These are phyloP conservation scores for Exutisphaerella laricina DNA, from an alignment of 2,329 filamentous ascomycete species.

Conservation along the genomic window DNA sequence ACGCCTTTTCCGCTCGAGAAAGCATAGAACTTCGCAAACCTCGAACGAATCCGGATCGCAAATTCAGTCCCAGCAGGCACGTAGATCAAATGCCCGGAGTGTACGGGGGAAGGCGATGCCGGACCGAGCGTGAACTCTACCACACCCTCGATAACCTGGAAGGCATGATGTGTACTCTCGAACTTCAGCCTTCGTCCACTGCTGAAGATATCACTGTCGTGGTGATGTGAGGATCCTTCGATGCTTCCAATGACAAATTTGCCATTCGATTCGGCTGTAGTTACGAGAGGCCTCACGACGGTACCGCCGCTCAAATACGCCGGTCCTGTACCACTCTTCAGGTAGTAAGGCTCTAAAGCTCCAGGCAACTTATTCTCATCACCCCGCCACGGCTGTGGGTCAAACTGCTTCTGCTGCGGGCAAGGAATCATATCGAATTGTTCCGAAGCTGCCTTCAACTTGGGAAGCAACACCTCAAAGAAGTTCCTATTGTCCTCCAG, in stretches of 20 bases:
- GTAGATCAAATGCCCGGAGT: conserved; percentile 47
- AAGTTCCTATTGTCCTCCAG: conserved; percentile 50
- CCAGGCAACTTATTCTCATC: conserved; percentile 40
- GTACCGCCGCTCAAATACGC: conserved; percentile 44
- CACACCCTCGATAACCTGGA: conserved; percentile 46
- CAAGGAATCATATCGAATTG: conserved; percentile 53
- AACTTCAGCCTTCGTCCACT: conserved; percentile 39
- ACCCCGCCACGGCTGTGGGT: conserved; percentile 39
- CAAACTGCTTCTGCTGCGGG: conserved; percentile 45
- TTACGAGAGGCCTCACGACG: conserved; percentile 46
- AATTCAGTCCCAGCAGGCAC: conserved; percentile 46
- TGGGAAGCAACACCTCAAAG: conserved; percentile 47
- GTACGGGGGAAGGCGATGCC: conserved; percentile 32
- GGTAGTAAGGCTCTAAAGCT: conserved; percentile 44
- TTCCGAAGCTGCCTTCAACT: conserved; percentile 51
- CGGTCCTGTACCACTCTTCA: conserved; percentile 48
- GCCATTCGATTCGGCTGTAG: conserved; percentile 43
- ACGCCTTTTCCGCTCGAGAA: conserved; percentile 49
- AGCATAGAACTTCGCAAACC: conserved; percentile 44
- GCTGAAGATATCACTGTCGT: conserved; percentile 31
- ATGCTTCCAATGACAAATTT: conserved; percentile 52
- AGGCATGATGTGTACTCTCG: conserved; percentile 47
- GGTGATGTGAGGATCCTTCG: conserved; percentile 41
- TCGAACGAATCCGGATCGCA: conserved; percentile 40
- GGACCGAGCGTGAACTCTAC: conserved; percentile 40